Conservation (phyloP, 768 basidiomycete genomes). For the Filobasidium floriforme region DNA sequence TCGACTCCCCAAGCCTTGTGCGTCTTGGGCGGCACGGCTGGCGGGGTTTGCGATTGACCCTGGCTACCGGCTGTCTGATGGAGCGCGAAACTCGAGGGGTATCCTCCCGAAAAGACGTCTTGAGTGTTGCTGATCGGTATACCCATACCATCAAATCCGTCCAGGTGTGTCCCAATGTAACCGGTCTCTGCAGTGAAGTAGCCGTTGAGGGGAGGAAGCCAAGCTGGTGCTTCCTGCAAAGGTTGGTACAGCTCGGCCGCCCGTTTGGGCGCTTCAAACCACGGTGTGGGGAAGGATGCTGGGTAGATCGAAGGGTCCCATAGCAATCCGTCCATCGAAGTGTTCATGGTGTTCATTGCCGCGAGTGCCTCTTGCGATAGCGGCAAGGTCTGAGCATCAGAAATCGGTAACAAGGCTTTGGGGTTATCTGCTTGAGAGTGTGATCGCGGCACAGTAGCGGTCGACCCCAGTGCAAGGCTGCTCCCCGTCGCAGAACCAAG, state of each 20-base stretch:
- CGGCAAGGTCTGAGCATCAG: slow-evolving; percentile 2
- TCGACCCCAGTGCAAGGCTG: not conserved
- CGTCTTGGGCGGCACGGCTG: slow-evolving; percentile 21
- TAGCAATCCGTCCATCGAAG: slow-evolving; percentile 24
- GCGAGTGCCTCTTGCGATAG: slow-evolving; percentile 1
- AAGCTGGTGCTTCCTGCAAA: slow-evolving; percentile 23
- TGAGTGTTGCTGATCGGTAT: not conserved
- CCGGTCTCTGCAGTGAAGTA: slow-evolving; percentile 23
- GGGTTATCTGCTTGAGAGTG: not conserved
- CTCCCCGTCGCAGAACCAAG: slow-evolving; percentile 13
- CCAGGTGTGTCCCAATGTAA: slow-evolving; percentile 18
- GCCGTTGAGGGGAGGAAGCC: slow-evolving; percentile 23
- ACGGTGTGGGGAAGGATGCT: slow-evolving; percentile 37
- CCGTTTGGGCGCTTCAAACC: slow-evolving; percentile 37
- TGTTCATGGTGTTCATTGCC: slow-evolving; percentile 3
- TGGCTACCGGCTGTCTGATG: slow-evolving; percentile 7
- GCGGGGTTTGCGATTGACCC: not conserved
- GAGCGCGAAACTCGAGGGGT: not conserved
- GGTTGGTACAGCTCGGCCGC: slow-evolving; percentile 33
- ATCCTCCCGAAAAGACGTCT: not conserved
- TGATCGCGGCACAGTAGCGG: not conserved
- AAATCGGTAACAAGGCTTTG: not conserved
- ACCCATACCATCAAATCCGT: slow-evolving; percentile 1
- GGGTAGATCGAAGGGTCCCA: slow-evolving; percentile 42
- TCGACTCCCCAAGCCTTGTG: slow-evolving; percentile 45